Conservation (phyloP, 2,329 filamentous ascomycete genomes). For the Mycosphaerelloides madeirae region DNA sequence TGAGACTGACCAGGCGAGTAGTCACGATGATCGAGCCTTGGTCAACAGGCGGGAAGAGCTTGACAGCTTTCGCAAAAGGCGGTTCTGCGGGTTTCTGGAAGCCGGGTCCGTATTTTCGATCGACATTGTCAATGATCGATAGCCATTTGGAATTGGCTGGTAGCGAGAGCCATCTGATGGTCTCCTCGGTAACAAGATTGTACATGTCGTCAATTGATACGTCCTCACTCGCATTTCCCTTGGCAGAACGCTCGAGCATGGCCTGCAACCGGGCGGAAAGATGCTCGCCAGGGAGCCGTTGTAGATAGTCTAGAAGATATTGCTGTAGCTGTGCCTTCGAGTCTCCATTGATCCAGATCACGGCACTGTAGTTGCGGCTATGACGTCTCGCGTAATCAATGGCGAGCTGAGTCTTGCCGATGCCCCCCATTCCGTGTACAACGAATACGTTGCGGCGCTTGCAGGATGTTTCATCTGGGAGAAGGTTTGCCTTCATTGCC, state of each 20-base stretch:
- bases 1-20: constrained; percentile 21
- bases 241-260: neutral
- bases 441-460: too few relatives aligned
- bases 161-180: constrained; percentile 22
- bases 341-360: neutral
- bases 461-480: too few relatives aligned
- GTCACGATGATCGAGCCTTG: constrained; percentile 30
- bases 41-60: constrained; percentile 11
- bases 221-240: neutral
- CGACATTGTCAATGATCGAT: constrained; percentile 35
- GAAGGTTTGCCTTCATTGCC: too few relatives aligned
- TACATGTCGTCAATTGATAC: neutral
- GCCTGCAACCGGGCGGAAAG: too few relatives aligned
- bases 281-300: neutral
- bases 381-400: too few relatives aligned
- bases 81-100: constrained; percentile 15
- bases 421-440: constrained; percentile 27
- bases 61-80: constrained; percentile 20
- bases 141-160: constrained; percentile 30
- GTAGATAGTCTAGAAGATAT: neutral
- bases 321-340: neutral
- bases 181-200: neutral
- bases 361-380: neutral
- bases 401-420: constrained; percentile 32
- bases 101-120: constrained; percentile 12